phyloP scores from a whole-genome alignment of 768 basidiomycete genomes.

The Amanita muscaria region DNA sequence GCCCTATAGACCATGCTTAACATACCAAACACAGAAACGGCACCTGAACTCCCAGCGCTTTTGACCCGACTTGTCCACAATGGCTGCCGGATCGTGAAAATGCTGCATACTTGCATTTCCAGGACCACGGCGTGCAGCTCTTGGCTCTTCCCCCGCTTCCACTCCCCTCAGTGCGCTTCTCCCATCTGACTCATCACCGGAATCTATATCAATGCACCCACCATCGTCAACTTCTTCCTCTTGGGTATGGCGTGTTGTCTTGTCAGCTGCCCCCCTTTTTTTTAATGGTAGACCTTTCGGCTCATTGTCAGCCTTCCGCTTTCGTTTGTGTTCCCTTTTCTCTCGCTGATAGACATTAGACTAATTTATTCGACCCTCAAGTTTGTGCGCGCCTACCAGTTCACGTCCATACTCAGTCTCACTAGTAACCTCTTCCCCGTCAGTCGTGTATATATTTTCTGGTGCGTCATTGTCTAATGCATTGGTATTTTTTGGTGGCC shows the following conservation, averaged over 20 bases:
- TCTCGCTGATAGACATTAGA: neutral
- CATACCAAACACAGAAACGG: constrained; percentile 3
- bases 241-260: neutral
- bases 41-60: constrained; percentile 10
- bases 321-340: neutral
- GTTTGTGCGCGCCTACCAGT: neutral
- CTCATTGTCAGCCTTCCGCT: neutral
- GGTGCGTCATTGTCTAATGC: constrained; percentile 3
- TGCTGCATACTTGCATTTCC: constrained; percentile 2
- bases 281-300: neutral
- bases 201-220: neutral
- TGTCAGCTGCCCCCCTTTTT: neutral
- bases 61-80: neutral
- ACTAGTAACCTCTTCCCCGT: constrained; percentile 1
- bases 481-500: constrained; percentile 3
- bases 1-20: too few relatives aligned
- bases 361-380: neutral
- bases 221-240: neutral
- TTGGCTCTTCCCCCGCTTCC: neutral
- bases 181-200: constrained; percentile 10
- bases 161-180: constrained; percentile 4
- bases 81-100: constrained; percentile 3
- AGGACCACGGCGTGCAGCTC: constrained; percentile 2
- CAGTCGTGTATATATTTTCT: neutral
- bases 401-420: constrained; percentile 6